Conservation (phyloP, 2,329 filamentous ascomycete genomes). For the Fusarium udum region DNA sequence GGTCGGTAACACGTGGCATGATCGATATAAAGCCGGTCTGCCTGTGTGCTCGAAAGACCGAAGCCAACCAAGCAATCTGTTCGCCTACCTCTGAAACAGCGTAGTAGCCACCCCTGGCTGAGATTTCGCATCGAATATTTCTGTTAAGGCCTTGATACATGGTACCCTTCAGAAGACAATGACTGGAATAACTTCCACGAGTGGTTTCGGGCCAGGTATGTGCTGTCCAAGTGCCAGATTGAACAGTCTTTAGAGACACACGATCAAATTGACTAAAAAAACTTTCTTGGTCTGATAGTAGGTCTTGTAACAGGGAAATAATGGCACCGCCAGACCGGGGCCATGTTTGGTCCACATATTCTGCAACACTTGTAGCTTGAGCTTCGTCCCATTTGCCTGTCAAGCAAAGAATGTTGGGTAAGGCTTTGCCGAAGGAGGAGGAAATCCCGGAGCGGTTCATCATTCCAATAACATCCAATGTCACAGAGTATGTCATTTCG, state of each 20-base stretch:
- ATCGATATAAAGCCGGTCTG: not conserved
- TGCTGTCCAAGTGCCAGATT: accelerated
- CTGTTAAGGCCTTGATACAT: not conserved
- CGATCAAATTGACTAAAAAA: not conserved
- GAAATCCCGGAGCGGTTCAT: not conserved
- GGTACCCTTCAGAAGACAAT: not conserved
- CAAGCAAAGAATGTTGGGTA: not conserved
- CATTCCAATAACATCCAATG: not conserved
- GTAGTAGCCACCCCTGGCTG: not conserved
- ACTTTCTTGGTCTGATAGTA: not conserved
- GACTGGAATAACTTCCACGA: not conserved
- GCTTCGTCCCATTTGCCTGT: not conserved
- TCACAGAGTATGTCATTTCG: not conserved
- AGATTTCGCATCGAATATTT: not conserved
- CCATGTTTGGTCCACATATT: conserved; percentile 19
- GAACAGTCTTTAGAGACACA: accelerated
- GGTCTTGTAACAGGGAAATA: not conserved
- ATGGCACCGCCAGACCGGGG: not conserved
- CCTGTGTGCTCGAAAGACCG: not conserved
- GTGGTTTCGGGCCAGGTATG: not conserved
- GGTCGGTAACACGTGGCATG: not conserved
- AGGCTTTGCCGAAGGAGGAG: not conserved
- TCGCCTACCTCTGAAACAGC: conserved; percentile 12
- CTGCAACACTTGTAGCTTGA: not conserved
- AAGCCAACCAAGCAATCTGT: conserved; percentile 12